phyloP scores from a whole-genome alignment of 805 yeast species.

The Ogataea zsoltii region DNA sequence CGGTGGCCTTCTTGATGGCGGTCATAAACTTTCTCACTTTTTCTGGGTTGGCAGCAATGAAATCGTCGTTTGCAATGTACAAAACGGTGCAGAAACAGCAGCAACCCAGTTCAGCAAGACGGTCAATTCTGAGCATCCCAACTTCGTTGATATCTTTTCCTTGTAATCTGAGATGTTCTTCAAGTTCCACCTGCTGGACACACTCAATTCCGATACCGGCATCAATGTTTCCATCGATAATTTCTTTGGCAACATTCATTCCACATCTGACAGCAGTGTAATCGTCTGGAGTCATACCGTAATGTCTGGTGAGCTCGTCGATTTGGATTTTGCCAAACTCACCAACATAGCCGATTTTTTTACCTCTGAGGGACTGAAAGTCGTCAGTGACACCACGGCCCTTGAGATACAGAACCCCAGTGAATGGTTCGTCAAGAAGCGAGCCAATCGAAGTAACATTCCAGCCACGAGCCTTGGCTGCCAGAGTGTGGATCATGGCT shows the following conservation, averaged over 20 bases:
- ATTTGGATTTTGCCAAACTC: conserved; percentile 61
- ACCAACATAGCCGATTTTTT: conserved; percentile 56
- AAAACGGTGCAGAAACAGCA: conserved; percentile 60
- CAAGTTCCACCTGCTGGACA: conserved; percentile 59
- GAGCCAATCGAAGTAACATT: conserved; percentile 59
- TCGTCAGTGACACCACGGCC: conserved; percentile 53
- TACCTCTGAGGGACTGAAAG: conserved; percentile 52
- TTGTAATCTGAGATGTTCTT: conserved; percentile 44
- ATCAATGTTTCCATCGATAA: conserved; percentile 55
- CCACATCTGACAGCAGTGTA: conserved; percentile 61
- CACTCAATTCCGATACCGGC: conserved; percentile 62
- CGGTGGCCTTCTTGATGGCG: conserved; percentile 54
- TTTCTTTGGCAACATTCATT: conserved; percentile 58
- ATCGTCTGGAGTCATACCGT: conserved; percentile 55
- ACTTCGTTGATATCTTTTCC: conserved; percentile 49
- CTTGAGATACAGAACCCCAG: conserved; percentile 53
- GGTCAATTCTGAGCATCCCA: conserved; percentile 57
- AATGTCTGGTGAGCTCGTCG: conserved; percentile 55
- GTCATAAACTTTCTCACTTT: conserved; percentile 45
- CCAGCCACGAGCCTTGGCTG: conserved; percentile 59
- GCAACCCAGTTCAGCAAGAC: conserved; percentile 56
- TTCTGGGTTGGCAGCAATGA: conserved; percentile 47
- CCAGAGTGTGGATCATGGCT: conserved; percentile 61
- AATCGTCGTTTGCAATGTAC: conserved; percentile 53
- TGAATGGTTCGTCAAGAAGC: conserved; percentile 56